Evolutionary conservation across 164 flowering plant species (phyloP).

Genomic region (Cinnamomum micranthum): DNA sequence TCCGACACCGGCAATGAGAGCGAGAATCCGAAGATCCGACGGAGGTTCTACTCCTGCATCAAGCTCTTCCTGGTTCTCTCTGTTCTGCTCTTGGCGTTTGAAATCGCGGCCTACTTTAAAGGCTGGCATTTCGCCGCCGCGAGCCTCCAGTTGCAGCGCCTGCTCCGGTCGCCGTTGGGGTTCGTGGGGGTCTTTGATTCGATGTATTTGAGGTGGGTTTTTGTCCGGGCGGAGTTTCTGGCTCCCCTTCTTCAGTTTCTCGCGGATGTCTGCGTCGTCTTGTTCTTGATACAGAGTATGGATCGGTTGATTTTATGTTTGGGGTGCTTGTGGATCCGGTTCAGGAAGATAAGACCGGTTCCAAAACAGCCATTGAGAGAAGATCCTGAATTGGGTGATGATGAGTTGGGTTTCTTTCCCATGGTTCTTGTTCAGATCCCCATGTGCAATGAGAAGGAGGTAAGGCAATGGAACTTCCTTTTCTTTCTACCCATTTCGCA

Average conservation of each 20-base stretch:
- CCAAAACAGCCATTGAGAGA: constrained; percentile 33
- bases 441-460: constrained; percentile 99
- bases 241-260: constrained; percentile 91
- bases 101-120: constrained; percentile 65
- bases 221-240: constrained; percentile 69
- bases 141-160: constrained; percentile 37
- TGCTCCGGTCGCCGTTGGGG: constrained; percentile 34
- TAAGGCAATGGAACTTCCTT: constrained; percentile 17
- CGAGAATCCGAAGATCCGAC: constrained; percentile 34
- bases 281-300: constrained; percentile 77
- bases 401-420: constrained; percentile 48
- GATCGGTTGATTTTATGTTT: constrained; percentile 75
- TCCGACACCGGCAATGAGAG: constrained; percentile 27
- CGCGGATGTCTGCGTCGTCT: constrained; percentile 63
- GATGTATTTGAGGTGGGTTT: constrained; percentile 73
- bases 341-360: constrained; percentile 76
- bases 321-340: constrained; percentile 88
- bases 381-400: constrained; percentile 68
- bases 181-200: constrained; percentile 50
- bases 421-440: constrained; percentile 99
- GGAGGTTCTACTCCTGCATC: constrained; percentile 57
- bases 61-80: constrained; percentile 64
- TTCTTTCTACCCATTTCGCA: neutral
- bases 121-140: constrained; percentile 75
- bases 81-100: constrained; percentile 58